Percentiles rank a stretch among this genome's conserved stretches.
phyloP scores from a whole-genome alignment of 2,329 filamentous ascomycete genomes.

The Diaporthe sp. region DNA sequence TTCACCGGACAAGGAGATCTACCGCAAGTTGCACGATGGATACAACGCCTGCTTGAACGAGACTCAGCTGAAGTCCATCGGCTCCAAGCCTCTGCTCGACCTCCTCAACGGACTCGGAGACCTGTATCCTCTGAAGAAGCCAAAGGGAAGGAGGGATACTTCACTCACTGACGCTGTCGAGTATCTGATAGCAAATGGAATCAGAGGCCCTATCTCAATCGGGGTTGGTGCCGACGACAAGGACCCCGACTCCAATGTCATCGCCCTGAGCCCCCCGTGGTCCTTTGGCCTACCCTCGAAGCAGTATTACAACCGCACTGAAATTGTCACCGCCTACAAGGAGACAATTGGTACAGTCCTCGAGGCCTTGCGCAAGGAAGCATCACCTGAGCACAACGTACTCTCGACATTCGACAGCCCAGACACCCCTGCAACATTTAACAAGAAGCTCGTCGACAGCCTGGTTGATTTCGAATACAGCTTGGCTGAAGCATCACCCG shows the following conservation, averaged over 20 bases:
- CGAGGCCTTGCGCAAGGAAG: constrained; percentile 35
- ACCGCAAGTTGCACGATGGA: constrained; percentile 71
- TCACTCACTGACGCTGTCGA: constrained; percentile 53
- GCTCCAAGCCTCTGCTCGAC: constrained; percentile 64
- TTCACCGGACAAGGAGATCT: constrained; percentile 69
- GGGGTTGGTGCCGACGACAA: constrained; percentile 55
- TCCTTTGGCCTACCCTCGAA: constrained; percentile 71
- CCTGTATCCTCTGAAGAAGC: constrained; percentile 41
- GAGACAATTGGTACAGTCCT: constrained; percentile 53
- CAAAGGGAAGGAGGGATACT: constrained; percentile 2
- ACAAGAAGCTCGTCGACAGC: constrained; percentile 41
- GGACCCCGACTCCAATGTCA: constrained; percentile 49
- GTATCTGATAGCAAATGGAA: constrained; percentile 47
- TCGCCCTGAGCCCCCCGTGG: constrained; percentile 54
- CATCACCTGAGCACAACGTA: neutral
- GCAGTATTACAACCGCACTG: constrained; percentile 67
- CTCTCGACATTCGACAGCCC: constrained; percentile 41
- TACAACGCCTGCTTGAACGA: constrained; percentile 76
- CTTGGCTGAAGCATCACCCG: constrained; percentile 34
- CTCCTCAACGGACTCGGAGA: constrained; percentile 63
- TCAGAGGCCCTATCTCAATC: constrained; percentile 55
- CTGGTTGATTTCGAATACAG: constrained; percentile 39
- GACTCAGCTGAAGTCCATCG: constrained; percentile 63
- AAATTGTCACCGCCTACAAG: constrained; percentile 63
- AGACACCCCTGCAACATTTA: constrained; percentile 39